A percentile compares a stretch with the other conserved stretches of the same genome.
These are phyloP conservation scores for Penicillium angulare DNA, from an alignment of 495 filamentous ascomycete genomes.

Conservation along the genomic window DNA sequence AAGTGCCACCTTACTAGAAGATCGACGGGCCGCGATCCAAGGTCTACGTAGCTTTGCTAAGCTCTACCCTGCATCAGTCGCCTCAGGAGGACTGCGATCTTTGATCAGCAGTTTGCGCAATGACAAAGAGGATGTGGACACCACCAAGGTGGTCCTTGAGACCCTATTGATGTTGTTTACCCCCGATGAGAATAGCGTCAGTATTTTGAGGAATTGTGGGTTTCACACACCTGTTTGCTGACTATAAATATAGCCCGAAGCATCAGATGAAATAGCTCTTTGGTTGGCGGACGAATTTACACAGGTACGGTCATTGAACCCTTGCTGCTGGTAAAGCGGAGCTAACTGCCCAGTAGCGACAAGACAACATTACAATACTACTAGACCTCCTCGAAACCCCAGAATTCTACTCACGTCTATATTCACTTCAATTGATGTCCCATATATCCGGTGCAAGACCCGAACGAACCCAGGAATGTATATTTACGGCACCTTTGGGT, in stretches of 20 bases:
- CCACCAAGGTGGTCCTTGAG: constrained; percentile 89
- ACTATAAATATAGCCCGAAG: constrained; percentile 66
- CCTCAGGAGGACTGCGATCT: constrained; percentile 80
- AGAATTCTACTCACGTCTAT: constrained; percentile 93
- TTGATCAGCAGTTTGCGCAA: constrained; percentile 81
- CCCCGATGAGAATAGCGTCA: constrained; percentile 65
- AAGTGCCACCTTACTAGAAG: constrained; percentile 86
- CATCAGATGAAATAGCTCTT: constrained; percentile 92
- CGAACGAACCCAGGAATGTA: constrained; percentile 93
- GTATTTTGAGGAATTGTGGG: constrained; percentile 22
- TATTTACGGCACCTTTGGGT: constrained; percentile 82
- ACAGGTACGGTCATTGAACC: constrained; percentile 57
- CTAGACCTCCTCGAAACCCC: constrained; percentile 82
- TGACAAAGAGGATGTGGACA: constrained; percentile 95
- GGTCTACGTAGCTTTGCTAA: constrained; percentile 95
- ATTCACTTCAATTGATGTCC: constrained; percentile 85
- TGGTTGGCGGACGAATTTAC: constrained; percentile 99
- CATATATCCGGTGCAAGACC: constrained; percentile 84
- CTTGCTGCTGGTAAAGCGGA: constrained; percentile 17
- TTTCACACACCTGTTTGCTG: constrained; percentile 17
- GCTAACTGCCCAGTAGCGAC: constrained; percentile 58
- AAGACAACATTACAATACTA: constrained; percentile 94
- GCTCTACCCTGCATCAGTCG: constrained; percentile 93
- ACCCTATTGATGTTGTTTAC: constrained; percentile 91
- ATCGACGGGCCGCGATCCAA: constrained; percentile 87